Percentiles rank a stretch among this genome's conserved stretches.
These are phyloP conservation scores for Termitomyces sp. DNA, from an alignment of 768 basidiomycete genomes.

Conservation along the genomic window DNA sequence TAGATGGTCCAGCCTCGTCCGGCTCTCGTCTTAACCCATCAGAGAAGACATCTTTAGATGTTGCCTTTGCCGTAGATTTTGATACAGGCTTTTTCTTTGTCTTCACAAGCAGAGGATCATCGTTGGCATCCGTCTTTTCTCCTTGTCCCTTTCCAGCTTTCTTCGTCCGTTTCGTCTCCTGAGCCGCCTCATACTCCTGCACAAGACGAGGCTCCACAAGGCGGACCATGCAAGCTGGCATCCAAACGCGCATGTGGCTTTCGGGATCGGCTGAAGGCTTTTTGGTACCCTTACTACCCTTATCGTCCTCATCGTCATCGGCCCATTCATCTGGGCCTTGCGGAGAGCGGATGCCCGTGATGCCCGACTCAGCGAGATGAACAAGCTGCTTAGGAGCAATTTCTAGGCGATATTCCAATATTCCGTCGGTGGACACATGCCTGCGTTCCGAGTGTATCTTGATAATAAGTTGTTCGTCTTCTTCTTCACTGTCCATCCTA, in stretches of 20 bases:
- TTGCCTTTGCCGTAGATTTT: background rate
- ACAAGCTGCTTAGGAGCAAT: conserved; percentile 66
- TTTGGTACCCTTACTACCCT: conserved; percentile 24
- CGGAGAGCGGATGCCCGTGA: conserved; percentile 53
- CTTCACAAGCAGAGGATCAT: conserved; percentile 4
- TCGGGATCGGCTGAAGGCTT: conserved; percentile 43
- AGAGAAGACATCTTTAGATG: background rate
- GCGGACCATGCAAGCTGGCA: conserved; percentile 74
- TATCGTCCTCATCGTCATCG: conserved; percentile 42
- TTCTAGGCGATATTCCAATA: conserved; percentile 78
- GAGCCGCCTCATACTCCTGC: conserved; percentile 47
- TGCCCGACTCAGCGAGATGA: conserved; percentile 54
- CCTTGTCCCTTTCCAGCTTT: conserved; percentile 37
- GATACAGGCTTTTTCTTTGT: conserved; percentile 3
- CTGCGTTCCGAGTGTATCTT: conserved; percentile 61
- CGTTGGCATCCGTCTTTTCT: conserved; percentile 14
- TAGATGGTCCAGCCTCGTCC: background rate
- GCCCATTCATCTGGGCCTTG: conserved; percentile 45
- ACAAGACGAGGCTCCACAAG: conserved; percentile 64
- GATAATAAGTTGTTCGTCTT: conserved; percentile 43
- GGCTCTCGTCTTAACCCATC: background rate
- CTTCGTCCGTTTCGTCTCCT: conserved; percentile 43
- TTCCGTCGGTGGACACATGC: conserved; percentile 65
- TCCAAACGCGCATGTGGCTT: conserved; percentile 67
- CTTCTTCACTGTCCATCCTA: conserved; percentile 24